These are phyloP conservation scores for Lachnellula hyalina DNA, from an alignment of 2,329 filamentous ascomycete species.

Conservation along the genomic window DNA sequence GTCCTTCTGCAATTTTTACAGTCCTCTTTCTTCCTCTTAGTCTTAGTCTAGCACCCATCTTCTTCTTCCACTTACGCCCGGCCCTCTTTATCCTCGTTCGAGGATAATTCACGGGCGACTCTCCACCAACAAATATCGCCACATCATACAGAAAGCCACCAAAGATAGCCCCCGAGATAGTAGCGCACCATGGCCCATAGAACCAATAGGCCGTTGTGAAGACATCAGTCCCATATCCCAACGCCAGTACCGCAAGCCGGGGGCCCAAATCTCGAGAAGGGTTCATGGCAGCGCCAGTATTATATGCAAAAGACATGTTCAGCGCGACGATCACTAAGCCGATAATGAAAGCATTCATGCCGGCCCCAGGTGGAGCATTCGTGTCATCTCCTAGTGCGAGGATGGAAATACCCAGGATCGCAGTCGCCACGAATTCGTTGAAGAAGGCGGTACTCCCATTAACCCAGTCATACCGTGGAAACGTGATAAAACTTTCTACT, in stretches of 20 bases:
- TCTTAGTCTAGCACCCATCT: constrained; percentile 20
- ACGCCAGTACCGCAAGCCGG: constrained; percentile 38
- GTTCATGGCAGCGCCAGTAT: constrained; percentile 44
- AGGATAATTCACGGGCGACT: constrained; percentile 47
- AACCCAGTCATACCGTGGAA: constrained; percentile 36
- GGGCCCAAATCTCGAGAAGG: constrained; percentile 46
- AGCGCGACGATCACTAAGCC: constrained; percentile 37
- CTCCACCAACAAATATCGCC: constrained; percentile 45
- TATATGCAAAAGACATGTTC: constrained; percentile 39
- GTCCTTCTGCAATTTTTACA: constrained; percentile 1
- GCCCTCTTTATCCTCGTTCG: constrained; percentile 37
- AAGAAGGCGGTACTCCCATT: constrained; percentile 38
- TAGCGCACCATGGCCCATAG: constrained; percentile 39
- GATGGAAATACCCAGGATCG: constrained; percentile 37
- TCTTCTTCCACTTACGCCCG: constrained; percentile 39
- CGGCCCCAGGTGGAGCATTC: constrained; percentile 43
- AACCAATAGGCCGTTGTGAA: constrained; percentile 39
- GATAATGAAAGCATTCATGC: constrained; percentile 46
- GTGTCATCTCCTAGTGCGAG: constrained; percentile 42
- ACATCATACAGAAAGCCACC: constrained; percentile 47
- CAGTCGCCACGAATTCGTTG: constrained; percentile 42
- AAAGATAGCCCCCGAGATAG: constrained; percentile 35
- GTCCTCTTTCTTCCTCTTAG: constrained; percentile 8
- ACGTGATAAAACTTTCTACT: constrained; percentile 40
- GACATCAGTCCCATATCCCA: constrained; percentile 40